These are phyloP conservation scores for Dictyostelium discoideum DNA, from an alignment of 78 protist species.

Conservation along the genomic window dicty_2.7 NC_007089.4:3824501-3825000, in stretches of 20 bases:
- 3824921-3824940: background rate
- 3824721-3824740: background rate
- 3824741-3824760: no score
- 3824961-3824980: background rate
- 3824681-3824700: conserved; percentile 50
- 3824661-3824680: conserved; percentile 46
- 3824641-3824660: background rate
- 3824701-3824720: background rate
- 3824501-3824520: conserved; percentile 74
- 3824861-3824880: background rate
- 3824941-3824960: background rate
- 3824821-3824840: background rate
- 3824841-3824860: background rate
- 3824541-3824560: conserved; percentile 74
- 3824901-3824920: background rate
- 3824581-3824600: conserved; percentile 49
- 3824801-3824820: background rate
- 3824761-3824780: background rate
- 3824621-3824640: background rate
- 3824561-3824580: conserved; percentile 56
- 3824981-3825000: background rate
- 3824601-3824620: conserved; percentile 44
- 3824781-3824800: background rate
- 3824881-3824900: background rate
- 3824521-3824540: conserved; percentile 40